These are phyloP conservation scores for Microstegium vimineum DNA, from an alignment of 176 grass and related monocot species.

Conservation along the genomic window DNA sequence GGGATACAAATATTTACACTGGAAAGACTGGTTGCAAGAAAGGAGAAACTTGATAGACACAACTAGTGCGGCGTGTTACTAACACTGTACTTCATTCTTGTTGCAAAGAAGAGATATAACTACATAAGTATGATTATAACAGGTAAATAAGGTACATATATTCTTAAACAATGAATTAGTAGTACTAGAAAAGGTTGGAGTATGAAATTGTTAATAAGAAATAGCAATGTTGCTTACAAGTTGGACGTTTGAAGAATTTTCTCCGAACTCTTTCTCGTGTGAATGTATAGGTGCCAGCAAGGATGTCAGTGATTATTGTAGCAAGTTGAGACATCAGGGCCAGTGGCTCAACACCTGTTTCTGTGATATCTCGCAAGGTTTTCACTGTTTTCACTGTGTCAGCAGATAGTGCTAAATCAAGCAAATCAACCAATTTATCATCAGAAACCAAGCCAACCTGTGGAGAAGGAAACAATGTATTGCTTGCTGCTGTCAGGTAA, in stretches of 20 bases:
- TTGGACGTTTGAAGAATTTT: conserved; percentile 84
- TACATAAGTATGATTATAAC: neutral
- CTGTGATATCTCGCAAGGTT: conserved; percentile 76
- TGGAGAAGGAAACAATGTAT: conserved; percentile 29
- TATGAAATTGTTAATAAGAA: neutral
- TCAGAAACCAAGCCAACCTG: conserved; percentile 96
- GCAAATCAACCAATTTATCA: conserved; percentile 86
- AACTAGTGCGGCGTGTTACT: neutral
- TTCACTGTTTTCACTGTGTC: conserved; percentile 96
- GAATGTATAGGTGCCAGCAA: conserved; percentile 77
- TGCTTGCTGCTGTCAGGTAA: conserved; percentile 5
- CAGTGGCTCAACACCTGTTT: conserved; percentile 87
- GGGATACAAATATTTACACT: conserved; percentile 5
- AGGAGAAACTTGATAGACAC: neutral
- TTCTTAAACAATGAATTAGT: neutral
- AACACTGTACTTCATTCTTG: conserved; percentile 5
- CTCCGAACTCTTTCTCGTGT: conserved; percentile 47
- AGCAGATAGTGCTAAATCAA: conserved; percentile 96
- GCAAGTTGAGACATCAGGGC: conserved; percentile 95
- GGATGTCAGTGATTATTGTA: conserved; percentile 89
- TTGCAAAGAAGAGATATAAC: neutral
- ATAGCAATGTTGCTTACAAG: conserved; percentile 52
- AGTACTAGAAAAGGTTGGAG: neutral
- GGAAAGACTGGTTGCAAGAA: neutral
- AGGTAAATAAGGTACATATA: neutral